Evolutionary conservation across 2,329 filamentous ascomycete genomes (phyloP).

Genomic region (Leptographium lundbergii): DNA sequence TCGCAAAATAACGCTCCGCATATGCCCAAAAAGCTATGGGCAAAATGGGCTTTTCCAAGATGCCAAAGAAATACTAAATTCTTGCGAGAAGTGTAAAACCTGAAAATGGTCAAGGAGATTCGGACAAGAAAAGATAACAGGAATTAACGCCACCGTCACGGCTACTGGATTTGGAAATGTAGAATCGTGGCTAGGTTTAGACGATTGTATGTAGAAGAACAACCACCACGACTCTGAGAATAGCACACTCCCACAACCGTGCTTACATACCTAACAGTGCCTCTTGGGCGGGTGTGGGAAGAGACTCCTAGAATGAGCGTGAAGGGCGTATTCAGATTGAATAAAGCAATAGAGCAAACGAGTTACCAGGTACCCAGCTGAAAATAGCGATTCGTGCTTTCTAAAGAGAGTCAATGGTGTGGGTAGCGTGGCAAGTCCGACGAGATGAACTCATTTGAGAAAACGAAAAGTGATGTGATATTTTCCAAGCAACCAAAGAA

Average conservation of each 20-base stretch:
- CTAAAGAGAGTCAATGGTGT: not conserved
- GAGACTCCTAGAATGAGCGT: not conserved
- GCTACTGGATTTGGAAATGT: not conserved
- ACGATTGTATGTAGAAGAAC: not conserved
- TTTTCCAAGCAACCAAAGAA: not conserved
- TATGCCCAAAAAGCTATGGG: not conserved
- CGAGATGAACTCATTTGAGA: not conserved
- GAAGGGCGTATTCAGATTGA: not conserved
- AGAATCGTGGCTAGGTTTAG: not conserved
- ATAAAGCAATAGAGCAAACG: not conserved
- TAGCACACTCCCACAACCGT: not conserved
- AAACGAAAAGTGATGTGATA: not conserved
- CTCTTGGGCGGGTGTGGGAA: not conserved
- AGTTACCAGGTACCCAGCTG: not conserved
- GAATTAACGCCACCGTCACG: no score
- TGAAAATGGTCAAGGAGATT: no score
- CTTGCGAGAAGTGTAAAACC: no score
- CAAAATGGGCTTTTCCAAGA: not conserved
- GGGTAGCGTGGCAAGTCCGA: not conserved
- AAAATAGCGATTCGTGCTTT: not conserved
- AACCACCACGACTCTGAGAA: not conserved
- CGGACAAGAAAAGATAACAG: no score
- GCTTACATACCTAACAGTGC: not conserved
- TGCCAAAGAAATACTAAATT: not conserved
- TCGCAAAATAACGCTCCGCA: not conserved